Percentiles rank a stretch among this genome's conserved stretches.
Evolutionary conservation across 345 rosid species (phyloP).

Genomic region (Eucalyptus grandis): DNA sequence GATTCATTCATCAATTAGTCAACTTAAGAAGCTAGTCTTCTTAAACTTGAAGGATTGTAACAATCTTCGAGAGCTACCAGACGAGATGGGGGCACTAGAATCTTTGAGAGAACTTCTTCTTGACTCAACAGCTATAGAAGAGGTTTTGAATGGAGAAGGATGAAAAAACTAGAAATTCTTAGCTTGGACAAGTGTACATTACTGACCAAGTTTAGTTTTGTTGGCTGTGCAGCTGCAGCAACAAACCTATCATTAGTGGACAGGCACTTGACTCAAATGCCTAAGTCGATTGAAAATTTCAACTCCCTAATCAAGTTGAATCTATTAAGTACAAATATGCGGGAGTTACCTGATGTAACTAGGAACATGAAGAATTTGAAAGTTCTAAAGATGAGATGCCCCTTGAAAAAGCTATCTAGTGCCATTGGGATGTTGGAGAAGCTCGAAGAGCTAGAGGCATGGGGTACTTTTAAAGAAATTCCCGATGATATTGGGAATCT

Average conservation of each 20-base stretch:
- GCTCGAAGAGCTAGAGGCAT: background rate
- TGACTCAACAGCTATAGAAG: background rate
- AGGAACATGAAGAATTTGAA: background rate
- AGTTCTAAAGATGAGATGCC: background rate
- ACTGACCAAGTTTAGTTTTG: background rate
- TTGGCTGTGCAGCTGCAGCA: background rate
- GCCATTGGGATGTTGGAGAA: background rate
- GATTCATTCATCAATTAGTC: background rate
- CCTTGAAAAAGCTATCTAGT: background rate
- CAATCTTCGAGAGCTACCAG: background rate
- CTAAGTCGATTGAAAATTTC: too few relatives aligned
- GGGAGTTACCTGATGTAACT: background rate
- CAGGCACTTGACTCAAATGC: too few relatives aligned
- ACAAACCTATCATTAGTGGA: background rate
- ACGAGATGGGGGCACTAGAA: background rate
- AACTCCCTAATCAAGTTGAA: too few relatives aligned
- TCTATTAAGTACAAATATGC: background rate
- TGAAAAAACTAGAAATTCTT: background rate
- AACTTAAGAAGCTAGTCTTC: background rate
- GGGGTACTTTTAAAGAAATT: background rate
- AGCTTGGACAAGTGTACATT: background rate
- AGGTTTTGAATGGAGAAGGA: background rate
- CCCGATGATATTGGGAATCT: background rate
- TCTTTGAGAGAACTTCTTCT: background rate
- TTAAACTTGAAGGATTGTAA: background rate